These are phyloP conservation scores for Nakazawaea holstii DNA, from an alignment of 805 yeast species.

Conservation along the genomic window DNA sequence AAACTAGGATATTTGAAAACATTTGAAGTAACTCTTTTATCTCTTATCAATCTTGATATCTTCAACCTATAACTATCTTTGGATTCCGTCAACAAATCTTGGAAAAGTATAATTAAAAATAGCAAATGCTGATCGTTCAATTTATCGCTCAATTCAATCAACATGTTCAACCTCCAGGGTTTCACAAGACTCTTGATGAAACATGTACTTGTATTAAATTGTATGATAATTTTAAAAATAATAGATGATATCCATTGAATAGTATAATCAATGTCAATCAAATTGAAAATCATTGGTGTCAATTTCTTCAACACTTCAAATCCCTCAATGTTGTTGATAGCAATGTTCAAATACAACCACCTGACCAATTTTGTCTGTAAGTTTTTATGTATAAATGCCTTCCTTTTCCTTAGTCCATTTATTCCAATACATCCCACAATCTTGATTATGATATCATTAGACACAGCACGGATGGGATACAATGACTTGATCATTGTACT, in stretches of 20 bases:
- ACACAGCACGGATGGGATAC: conserved; percentile 2
- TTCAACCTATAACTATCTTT: neutral
- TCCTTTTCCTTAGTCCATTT: neutral
- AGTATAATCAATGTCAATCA: neutral
- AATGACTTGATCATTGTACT: neutral
- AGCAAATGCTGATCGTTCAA: conserved; percentile 6
- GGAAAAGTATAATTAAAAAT: conserved; percentile 3
- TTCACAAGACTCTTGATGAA: conserved; percentile 1
- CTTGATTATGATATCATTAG: conserved; percentile 1
- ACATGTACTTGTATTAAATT: neutral
- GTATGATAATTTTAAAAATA: conserved; percentile 1
- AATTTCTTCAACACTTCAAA: neutral
- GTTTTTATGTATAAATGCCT: conserved; percentile 4
- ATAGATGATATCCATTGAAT: conserved; percentile 4
- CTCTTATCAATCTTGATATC: conserved; percentile 2
- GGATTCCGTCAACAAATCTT: neutral
- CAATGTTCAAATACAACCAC: conserved; percentile 9
- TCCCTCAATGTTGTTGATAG: conserved; percentile 3
- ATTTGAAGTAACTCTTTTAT: neutral
- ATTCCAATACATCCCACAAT: conserved; percentile 7
- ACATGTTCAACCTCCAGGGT: conserved; percentile 5
- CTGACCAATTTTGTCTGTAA: conserved; percentile 6
- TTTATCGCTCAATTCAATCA: conserved; percentile 6
- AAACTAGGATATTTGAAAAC: conserved; percentile 7
- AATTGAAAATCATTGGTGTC: conserved; percentile 7